Base-by-base conservation (phyloP, 2,329 filamentous ascomycete species). In the Chalaropsis ovoidea region DNA sequence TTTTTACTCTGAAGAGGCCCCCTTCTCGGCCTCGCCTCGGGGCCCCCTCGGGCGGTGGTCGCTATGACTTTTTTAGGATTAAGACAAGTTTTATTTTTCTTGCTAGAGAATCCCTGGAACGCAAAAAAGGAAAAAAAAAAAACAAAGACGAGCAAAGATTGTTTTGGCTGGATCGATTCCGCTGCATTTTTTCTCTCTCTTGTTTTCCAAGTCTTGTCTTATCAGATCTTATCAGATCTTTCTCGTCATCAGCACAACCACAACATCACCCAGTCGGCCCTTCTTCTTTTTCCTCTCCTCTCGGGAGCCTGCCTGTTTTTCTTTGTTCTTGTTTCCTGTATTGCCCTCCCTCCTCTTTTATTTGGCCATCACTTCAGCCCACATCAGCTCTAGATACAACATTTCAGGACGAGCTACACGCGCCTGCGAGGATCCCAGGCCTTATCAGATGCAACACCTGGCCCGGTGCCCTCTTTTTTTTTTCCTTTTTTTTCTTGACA, bases 351-450 rank as follows among this genome's bases (percentile, higher is more conserved):
- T 39, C 27, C 27, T 15, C 10, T 49, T 47, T 62, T 24, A 4
- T 39, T 31, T n/a, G n/a, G n/a, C 39, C 39, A 27, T 54, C 13
- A 22, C 17, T 62, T 27, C 45, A 49, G 24, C 45, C 45, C 15
- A 39, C n/a, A 11, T 22, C 19, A 49, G 15, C 8, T 63, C 47
- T 63, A 63, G 61, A 63, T 35, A 52, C 47, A 63, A 17, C 31
- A 63, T 41, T 63, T 22, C 45, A 52, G 61, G 35, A 63, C 61
- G 61, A 52, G 61, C 61, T 42, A 27, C 24, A 31, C 31, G 61
- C 61, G 61, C 24, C 43, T 63, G 45, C 61, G 45, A 63, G 61
- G 61, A 63, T 52, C 61, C 45, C 61, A 63, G 61, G 61, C 45
- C 61, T 63, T 63, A 54, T 63, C 61, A 54, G 42, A 63, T 63